A percentile compares a stretch with the other conserved stretches of the same genome.
Conservation (phyloP, 257 asterid species). For the Cynanchum wilfordii region DNA sequence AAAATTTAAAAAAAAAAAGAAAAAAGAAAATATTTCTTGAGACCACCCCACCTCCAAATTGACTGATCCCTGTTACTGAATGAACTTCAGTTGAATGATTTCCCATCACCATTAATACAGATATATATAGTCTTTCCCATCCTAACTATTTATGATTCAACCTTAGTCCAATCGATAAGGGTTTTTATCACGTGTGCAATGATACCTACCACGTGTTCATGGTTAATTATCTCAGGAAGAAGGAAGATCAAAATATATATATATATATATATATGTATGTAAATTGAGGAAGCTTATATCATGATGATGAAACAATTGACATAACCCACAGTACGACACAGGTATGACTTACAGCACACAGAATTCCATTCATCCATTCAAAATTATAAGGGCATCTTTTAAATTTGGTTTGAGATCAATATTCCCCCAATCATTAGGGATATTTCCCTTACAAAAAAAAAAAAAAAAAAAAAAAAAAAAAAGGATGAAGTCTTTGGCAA, state of each 20-base stretch:
- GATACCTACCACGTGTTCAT: neutral
- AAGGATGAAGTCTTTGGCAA: conserved; percentile 13
- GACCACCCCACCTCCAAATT: neutral
- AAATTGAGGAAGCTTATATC: neutral
- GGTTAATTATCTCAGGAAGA: too few relatives aligned
- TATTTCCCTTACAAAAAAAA: conserved; percentile 4
- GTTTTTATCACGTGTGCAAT: neutral
- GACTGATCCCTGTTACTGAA: neutral
- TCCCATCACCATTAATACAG: neutral
- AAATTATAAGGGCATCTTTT: neutral
- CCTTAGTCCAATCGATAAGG: neutral
- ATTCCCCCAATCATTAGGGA: neutral
- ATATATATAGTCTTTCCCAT: neutral
- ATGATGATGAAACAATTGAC: conserved; percentile 6
- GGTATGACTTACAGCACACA: neutral
- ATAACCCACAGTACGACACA: neutral
- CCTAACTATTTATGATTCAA: neutral
- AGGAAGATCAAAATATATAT: too few relatives aligned
- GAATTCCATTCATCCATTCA: neutral
- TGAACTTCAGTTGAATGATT: neutral
- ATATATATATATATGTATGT: too few relatives aligned
- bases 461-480: neutral
- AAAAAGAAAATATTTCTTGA: neutral
- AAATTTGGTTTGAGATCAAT: too few relatives aligned
- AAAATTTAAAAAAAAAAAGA: neutral